Conservation (phyloP, 2,329 filamentous ascomycete species). For the Diaporthe nobilis region DNA sequence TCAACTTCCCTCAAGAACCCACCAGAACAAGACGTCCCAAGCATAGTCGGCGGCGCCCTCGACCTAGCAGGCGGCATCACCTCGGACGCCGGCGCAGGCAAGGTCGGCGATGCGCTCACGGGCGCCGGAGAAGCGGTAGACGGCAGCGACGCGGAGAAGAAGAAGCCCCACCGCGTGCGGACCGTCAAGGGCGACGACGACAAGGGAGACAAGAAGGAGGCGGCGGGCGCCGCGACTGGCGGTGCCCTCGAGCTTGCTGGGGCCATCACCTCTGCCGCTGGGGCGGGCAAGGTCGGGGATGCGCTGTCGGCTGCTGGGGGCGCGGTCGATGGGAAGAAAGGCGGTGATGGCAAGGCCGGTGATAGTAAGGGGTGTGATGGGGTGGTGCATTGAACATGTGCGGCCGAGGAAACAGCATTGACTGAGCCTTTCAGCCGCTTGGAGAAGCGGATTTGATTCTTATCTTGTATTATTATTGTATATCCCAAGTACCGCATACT, state of each 20-base stretch:
- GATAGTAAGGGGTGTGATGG: background rate
- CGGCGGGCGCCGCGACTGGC: background rate
- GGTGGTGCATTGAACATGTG: background rate
- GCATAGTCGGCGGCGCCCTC: constrained; percentile 13
- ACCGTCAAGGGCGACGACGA: background rate
- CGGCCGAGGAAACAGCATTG: too few relatives aligned
- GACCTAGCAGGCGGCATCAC: constrained; percentile 14
- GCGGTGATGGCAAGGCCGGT: background rate
- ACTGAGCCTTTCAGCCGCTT: background rate
- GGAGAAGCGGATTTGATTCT: background rate
- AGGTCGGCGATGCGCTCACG: constrained; percentile 9
- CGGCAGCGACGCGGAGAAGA: background rate
- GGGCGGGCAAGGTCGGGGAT: background rate
- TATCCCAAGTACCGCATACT: rapidly evolving
- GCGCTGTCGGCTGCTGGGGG: background rate
- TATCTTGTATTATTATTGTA: background rate
- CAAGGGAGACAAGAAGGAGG: background rate
- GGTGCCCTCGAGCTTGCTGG: constrained; percentile 8
- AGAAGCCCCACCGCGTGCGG: background rate
- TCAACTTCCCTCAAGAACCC: background rate
- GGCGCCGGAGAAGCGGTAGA: background rate
- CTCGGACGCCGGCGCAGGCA: background rate
- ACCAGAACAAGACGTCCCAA: background rate
- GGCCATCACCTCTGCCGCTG: constrained; percentile 2
- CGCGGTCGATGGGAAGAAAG: background rate